Percentiles rank a stretch among this genome's conserved stretches.
These are phyloP conservation scores for Glaciozyma martinii DNA, from an alignment of 768 basidiomycete genomes.

Conservation along the genomic window DNA sequence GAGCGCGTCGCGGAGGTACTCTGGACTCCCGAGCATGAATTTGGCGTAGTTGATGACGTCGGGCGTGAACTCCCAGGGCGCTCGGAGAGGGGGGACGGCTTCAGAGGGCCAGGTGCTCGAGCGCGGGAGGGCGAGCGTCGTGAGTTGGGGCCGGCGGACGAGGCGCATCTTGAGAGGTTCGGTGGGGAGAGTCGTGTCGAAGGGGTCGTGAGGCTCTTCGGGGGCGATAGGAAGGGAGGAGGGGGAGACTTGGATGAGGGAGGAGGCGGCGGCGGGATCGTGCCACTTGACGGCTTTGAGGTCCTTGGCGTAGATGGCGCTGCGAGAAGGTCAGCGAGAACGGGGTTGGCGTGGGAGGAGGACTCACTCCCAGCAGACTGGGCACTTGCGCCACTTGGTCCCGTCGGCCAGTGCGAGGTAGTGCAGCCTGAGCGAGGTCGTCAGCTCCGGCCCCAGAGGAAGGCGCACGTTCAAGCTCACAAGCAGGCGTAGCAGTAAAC, in stretches of 20 bases:
- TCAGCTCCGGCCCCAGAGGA: neutral
- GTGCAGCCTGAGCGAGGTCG: constrained; percentile 17
- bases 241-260: neutral
- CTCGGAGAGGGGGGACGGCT: constrained; percentile 77
- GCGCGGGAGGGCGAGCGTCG: constrained; percentile 85
- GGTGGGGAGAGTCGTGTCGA: constrained; percentile 19
- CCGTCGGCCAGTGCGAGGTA: constrained; percentile 34
- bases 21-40: constrained; percentile 92
- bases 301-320: constrained; percentile 73
- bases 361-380: constrained; percentile 73
- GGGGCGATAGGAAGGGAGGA: neutral
- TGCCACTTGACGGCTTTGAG: constrained; percentile 91
- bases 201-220: neutral
- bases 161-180: constrained; percentile 67
- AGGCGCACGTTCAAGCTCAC: constrained; percentile 36
- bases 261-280: constrained; percentile 40
- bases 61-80: constrained; percentile 91
- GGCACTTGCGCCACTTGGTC: constrained; percentile 67
- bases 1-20: constrained; percentile 67
- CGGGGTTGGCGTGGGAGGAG: accelerated
- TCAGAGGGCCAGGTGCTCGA: constrained; percentile 91
- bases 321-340: neutral
- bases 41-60: constrained; percentile 79
- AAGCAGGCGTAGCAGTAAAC: constrained; percentile 89
- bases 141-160: constrained; percentile 85